phyloP scores from a whole-genome alignment of 177 flowering plant species.

The Telopea speciosissima region DNA sequence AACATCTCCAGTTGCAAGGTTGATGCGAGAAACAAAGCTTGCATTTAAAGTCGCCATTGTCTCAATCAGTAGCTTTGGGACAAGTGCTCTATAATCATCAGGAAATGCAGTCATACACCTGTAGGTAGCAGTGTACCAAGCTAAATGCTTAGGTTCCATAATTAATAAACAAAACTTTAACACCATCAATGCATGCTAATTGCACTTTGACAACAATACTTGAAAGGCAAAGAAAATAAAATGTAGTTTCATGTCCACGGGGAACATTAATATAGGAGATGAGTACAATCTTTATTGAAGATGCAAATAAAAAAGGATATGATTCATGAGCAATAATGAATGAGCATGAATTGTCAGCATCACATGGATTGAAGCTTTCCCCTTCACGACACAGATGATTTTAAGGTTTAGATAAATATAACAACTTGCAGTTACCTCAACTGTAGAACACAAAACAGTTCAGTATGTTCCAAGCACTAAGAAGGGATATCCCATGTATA shows the following conservation, averaged over 20 bases:
- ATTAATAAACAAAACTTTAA: not conserved
- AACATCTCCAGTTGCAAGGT: constrained; percentile 86
- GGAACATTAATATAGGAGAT: not conserved
- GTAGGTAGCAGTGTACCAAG: constrained; percentile 15
- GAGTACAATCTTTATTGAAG: not conserved
- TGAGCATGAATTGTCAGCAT: not conserved
- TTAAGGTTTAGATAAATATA: not conserved
- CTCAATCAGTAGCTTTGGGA: constrained; percentile 81
- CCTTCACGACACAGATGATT: not conserved
- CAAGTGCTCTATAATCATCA: constrained; percentile 75
- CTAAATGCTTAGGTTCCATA: constrained; percentile 2
- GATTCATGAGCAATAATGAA: not conserved
- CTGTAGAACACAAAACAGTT: not conserved
- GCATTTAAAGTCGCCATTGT: constrained; percentile 53
- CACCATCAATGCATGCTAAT: not conserved
- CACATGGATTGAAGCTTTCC: not conserved
- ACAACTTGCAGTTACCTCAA: not conserved
- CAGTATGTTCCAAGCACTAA: not conserved
- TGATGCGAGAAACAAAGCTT: constrained; percentile 81
- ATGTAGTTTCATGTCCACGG: not conserved
- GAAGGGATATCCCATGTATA: not conserved
- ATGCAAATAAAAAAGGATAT: not conserved
- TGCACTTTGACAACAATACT: not conserved
- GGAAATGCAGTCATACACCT: constrained; percentile 98
- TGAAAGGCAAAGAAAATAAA: too few relatives aligned